These are phyloP conservation scores for Euphorbia tirucalli DNA, from an alignment of 345 rosid genomes.

Conservation along the genomic window DNA sequence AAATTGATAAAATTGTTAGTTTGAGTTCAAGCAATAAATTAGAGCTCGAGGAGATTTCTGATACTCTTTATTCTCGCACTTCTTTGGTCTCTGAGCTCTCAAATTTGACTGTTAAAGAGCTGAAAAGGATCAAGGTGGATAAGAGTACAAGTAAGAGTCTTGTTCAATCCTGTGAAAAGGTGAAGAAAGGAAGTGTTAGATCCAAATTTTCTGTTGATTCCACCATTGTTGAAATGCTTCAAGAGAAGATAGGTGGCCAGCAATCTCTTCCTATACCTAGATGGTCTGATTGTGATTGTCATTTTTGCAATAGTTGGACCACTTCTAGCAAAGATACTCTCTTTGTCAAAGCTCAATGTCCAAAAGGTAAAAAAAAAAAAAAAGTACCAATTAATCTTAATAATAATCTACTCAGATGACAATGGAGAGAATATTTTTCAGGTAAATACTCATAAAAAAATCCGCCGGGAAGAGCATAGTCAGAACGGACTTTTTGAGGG, in stretches of 20 bases:
- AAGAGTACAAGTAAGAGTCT: slow-evolving; percentile 14
- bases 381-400: no score
- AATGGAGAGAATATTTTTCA: no score
- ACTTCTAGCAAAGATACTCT: slow-evolving; percentile 54
- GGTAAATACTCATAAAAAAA: no score
- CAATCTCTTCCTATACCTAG: slow-evolving; percentile 45
- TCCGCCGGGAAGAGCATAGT: no score
- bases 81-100: slow-evolving; percentile 47
- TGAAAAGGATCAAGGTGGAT: slow-evolving; percentile 26
- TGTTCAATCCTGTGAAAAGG: slow-evolving; percentile 32
- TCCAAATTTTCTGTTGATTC: slow-evolving; percentile 54
- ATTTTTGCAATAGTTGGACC: slow-evolving; percentile 70
- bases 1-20: slow-evolving; percentile 58
- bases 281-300: slow-evolving; percentile 96
- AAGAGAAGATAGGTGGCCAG: slow-evolving; percentile 47
- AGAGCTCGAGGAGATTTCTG: slow-evolving; percentile 82
- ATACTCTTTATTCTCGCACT: slow-evolving; percentile 76
- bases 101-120: slow-evolving; percentile 25
- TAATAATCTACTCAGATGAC: no score
- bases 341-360: slow-evolving; percentile 64
- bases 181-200: slow-evolving; percentile 33
- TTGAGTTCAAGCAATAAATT: slow-evolving; percentile 62
- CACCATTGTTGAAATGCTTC: slow-evolving; percentile 64
- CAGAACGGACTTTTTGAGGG: no score
- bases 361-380: slow-evolving; percentile 27